phyloP scores from a whole-genome alignment of 2,329 filamentous ascomycete species.

The Curvularia hawaiiensis region DNA sequence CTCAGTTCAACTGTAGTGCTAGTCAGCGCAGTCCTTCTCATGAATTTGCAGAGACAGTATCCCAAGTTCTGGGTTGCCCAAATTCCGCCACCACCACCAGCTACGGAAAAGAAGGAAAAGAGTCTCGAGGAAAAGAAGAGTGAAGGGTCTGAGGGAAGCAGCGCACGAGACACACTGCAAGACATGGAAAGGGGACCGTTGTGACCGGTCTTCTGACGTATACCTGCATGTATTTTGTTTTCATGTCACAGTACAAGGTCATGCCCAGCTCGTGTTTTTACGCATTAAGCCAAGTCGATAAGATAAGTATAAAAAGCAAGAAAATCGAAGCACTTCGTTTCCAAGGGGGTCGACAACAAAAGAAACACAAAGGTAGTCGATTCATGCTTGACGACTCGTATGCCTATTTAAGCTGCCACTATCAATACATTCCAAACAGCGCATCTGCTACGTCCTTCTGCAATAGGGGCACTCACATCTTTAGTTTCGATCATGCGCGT shows the following conservation, averaged over 20 bases:
- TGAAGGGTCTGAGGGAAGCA: slow-evolving; percentile 18
- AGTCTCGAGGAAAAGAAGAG: slow-evolving; percentile 10
- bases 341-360: too few relatives aligned
- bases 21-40: slow-evolving; percentile 48
- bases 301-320: neutral
- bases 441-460: slow-evolving; percentile 21
- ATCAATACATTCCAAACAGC: slow-evolving; percentile 4
- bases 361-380: too few relatives aligned
- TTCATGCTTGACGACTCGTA: too few relatives aligned
- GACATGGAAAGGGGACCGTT: slow-evolving; percentile 28
- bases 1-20: slow-evolving; percentile 50
- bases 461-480: slow-evolving; percentile 18
- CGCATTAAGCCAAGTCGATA: neutral
- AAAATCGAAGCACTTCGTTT: neutral
- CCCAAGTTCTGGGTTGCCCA: slow-evolving; percentile 55
- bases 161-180: slow-evolving; percentile 17
- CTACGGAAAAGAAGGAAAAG: slow-evolving; percentile 21
- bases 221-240: neutral
- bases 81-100: slow-evolving; percentile 28
- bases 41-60: slow-evolving; percentile 53
- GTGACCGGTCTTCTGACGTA: neutral
- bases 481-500: slow-evolving; percentile 27
- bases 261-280: neutral
- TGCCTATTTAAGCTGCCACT: too few relatives aligned
- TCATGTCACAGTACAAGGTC: neutral